Conservation (phyloP, 2,329 filamentous ascomycete genomes). For the Colletotrichum noveboracense region DNA sequence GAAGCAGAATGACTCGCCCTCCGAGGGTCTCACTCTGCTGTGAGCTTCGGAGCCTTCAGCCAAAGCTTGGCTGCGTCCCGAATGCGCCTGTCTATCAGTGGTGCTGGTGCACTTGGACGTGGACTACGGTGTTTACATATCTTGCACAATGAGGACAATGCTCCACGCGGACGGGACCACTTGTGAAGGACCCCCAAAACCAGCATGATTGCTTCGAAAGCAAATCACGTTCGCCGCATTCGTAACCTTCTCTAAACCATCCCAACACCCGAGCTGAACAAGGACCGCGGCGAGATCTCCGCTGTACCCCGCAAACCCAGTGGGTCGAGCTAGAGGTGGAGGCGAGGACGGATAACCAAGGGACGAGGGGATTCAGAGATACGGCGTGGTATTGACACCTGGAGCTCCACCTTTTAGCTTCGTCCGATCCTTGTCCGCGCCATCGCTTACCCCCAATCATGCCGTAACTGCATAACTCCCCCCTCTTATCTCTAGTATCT, state of each 20-base stretch:
- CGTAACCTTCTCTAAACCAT: not conserved
- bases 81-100: not conserved
- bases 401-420: constrained; percentile 18
- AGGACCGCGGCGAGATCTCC: constrained; percentile 5
- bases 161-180: not conserved
- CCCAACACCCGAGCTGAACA: not conserved
- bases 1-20: not conserved
- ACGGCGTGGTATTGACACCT: not conserved
- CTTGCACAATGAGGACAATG: not conserved
- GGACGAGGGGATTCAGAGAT: constrained; percentile 9
- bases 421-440: not conserved
- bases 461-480: not conserved
- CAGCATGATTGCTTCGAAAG: not conserved
- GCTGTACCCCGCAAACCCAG: constrained; percentile 7
- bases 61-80: not conserved
- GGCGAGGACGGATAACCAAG: not conserved
- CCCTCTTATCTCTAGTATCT: not conserved
- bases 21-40: not conserved
- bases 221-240: not conserved
- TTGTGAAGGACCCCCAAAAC: not conserved
- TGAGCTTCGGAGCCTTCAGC: not conserved
- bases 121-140: not conserved
- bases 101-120: not conserved
- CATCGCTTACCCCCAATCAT: not conserved
- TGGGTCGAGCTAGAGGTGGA: not conserved